Evolutionary conservation across 768 basidiomycete species (phyloP).

Genomic region (Panaeolus cyanescens): DNA sequence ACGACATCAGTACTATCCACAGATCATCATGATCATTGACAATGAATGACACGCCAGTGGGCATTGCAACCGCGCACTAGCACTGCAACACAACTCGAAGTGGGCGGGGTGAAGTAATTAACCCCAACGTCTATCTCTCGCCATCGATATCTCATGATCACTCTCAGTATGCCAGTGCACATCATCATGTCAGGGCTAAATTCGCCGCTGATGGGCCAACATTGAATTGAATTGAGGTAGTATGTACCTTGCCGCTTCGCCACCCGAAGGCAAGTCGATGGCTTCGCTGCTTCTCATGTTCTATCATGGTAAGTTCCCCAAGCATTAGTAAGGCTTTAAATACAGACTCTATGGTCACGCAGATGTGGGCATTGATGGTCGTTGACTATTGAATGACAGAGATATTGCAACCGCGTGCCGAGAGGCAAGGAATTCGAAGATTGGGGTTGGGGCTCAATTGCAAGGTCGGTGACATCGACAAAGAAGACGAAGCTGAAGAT

Average conservation of each 20-base stretch:
- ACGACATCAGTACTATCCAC: no score
- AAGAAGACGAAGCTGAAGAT: not conserved
- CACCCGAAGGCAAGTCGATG: not conserved
- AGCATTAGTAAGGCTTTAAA: no score
- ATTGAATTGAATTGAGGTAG: not conserved
- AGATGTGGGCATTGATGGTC: not conserved
- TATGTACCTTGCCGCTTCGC: not conserved
- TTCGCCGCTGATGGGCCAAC: not conserved
- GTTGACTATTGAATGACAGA: not conserved
- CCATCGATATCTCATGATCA: not conserved
- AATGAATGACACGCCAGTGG: no score
- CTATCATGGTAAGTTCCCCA: no score
- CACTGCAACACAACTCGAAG: no score
- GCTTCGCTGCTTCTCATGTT: not conserved
- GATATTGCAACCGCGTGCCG: not conserved
- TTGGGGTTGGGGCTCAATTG: no score
- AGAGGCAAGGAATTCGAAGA: not conserved
- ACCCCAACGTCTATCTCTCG: not conserved
- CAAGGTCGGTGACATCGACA: not conserved
- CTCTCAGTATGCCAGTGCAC: no score
- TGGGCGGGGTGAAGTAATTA: not conserved
- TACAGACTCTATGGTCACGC: not conserved
- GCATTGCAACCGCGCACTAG: not conserved
- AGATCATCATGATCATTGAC: no score
- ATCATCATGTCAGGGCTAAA: not conserved